Percentiles rank a stretch among this genome's conserved stretches.
phyloP scores from a whole-genome alignment of 2,329 filamentous ascomycete genomes.

The Aspergillus japonicus region DNA sequence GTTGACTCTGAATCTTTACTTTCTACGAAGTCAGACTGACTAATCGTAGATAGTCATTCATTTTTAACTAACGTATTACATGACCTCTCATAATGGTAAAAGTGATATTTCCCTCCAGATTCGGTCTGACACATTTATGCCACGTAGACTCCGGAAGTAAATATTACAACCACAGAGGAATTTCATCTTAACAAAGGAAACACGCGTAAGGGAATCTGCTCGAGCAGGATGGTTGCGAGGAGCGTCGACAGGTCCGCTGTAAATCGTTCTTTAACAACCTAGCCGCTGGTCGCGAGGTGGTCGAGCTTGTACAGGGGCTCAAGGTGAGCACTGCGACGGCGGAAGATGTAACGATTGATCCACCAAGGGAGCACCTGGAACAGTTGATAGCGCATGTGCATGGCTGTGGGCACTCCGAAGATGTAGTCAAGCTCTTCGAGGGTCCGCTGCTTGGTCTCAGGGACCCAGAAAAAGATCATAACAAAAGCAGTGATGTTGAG shows the following conservation, averaged over 20 bases:
- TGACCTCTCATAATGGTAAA: neutral
- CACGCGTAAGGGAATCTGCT: neutral
- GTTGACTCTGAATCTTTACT: neutral
- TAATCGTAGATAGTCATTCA: slow-evolving; percentile 6
- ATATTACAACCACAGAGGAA: neutral
- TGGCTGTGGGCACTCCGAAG: slow-evolving; percentile 58
- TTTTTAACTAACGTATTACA: slow-evolving; percentile 2
- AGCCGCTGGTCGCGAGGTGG: slow-evolving; percentile 12
- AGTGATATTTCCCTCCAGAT: neutral
- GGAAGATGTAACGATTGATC: slow-evolving; percentile 58
- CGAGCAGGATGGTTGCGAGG: neutral
- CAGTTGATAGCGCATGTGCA: slow-evolving; percentile 58
- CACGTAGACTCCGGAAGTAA: slow-evolving; percentile 1
- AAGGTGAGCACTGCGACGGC: slow-evolving; percentile 47
- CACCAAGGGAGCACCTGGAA: slow-evolving; percentile 60
- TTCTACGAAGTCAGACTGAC: neutral
- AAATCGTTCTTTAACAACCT: neutral
- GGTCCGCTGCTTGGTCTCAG: slow-evolving; percentile 57
- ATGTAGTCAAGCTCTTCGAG: slow-evolving; percentile 59
- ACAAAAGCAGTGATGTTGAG: slow-evolving; percentile 61
- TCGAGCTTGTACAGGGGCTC: slow-evolving; percentile 55
- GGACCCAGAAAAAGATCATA: slow-evolving; percentile 63
- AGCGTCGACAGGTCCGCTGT: neutral
- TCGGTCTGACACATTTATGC: neutral
- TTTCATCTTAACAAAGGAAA: neutral